A percentile compares a stretch with the other conserved stretches of the same genome.
These are phyloP conservation scores for Fomitopsis betulina DNA, from an alignment of 1,284 basidiomycete species.

Conservation along the genomic window DNA sequence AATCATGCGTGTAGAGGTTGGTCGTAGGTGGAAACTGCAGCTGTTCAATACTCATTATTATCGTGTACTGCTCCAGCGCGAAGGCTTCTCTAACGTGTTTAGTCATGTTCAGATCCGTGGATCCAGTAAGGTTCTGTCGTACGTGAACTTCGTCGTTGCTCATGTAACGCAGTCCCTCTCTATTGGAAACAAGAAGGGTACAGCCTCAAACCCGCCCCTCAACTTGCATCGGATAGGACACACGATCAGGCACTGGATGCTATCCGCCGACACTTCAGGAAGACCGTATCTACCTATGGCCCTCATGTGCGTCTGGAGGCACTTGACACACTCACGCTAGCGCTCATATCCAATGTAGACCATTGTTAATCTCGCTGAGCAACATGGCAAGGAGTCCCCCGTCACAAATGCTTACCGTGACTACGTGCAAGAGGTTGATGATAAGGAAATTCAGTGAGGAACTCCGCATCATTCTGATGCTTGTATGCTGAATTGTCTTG, in stretches of 20 bases:
- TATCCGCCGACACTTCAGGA: slow-evolving; percentile 73
- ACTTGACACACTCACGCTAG: background rate
- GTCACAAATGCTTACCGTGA: slow-evolving; percentile 80
- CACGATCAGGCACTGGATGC: slow-evolving; percentile 69
- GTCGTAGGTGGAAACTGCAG: slow-evolving; percentile 8
- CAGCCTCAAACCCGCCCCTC: slow-evolving; percentile 84
- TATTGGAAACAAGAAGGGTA: slow-evolving; percentile 87
- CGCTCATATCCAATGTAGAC: slow-evolving; percentile 33
- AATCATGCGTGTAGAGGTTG: slow-evolving; percentile 74
- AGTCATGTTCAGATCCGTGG: slow-evolving; percentile 88
- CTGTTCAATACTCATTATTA: background rate
- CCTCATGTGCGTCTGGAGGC: slow-evolving; percentile 50
- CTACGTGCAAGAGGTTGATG: slow-evolving; percentile 56
- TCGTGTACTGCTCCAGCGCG: slow-evolving; percentile 41
- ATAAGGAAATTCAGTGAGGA: slow-evolving; percentile 62
- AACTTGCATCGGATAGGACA: slow-evolving; percentile 70
- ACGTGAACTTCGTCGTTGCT: slow-evolving; percentile 4
- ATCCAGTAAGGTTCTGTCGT: slow-evolving; percentile 54
- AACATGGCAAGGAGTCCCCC: slow-evolving; percentile 80
- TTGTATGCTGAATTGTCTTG: background rate
- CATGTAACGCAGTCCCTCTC: slow-evolving; percentile 60
- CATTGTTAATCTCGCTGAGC: slow-evolving; percentile 87
- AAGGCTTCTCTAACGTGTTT: slow-evolving; percentile 73
- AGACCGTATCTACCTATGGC: slow-evolving; percentile 69
- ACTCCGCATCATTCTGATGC: background rate